Conservation (phyloP, 2,329 filamentous ascomycete species). For the Septoria linicola region DNA sequence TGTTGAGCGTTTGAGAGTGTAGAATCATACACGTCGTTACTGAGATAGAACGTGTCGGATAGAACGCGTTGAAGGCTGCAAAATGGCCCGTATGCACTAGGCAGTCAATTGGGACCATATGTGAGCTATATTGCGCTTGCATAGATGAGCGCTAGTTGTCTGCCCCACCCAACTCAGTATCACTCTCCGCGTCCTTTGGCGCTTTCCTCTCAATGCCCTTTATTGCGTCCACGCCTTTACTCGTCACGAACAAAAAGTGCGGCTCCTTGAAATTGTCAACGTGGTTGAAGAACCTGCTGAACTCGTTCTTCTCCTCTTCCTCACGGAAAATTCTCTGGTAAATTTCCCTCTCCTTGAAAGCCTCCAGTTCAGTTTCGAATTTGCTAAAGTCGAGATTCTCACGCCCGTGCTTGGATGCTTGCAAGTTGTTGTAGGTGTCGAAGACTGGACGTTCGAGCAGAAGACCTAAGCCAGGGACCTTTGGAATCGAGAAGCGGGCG, state of each 20-base stretch:
- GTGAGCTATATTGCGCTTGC: no score
- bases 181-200: slow-evolving; percentile 9
- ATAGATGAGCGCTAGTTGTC: slow-evolving; percentile 3
- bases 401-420: slow-evolving; percentile 61
- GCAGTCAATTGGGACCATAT: no score
- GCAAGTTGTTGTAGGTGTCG: slow-evolving; percentile 78
- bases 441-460: slow-evolving; percentile 91
- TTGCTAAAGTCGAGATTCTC: slow-evolving; percentile 75
- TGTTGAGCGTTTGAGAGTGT: no score
- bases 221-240: slow-evolving; percentile 49
- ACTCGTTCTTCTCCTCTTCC: slow-evolving; percentile 80
- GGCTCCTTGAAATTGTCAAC: slow-evolving; percentile 52
- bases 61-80: no score
- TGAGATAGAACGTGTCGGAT: no score
- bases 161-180: slow-evolving; percentile 2
- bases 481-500: slow-evolving; percentile 78
- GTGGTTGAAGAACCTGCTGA: slow-evolving; percentile 50
- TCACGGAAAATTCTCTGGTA: slow-evolving; percentile 89
- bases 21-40: no score
- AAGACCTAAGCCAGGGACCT: slow-evolving; percentile 84
- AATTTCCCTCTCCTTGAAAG: slow-evolving; percentile 89
- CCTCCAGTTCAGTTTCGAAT: slow-evolving; percentile 74
- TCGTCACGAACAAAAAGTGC: slow-evolving; percentile 51
- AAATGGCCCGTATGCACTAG: no score
- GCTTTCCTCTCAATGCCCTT: slow-evolving; percentile 32